A percentile compares a stretch with the other conserved stretches of the same genome.
Evolutionary conservation across 2,329 filamentous ascomycete genomes (phyloP).

Genomic region (Colletotrichum shisoi): DNA sequence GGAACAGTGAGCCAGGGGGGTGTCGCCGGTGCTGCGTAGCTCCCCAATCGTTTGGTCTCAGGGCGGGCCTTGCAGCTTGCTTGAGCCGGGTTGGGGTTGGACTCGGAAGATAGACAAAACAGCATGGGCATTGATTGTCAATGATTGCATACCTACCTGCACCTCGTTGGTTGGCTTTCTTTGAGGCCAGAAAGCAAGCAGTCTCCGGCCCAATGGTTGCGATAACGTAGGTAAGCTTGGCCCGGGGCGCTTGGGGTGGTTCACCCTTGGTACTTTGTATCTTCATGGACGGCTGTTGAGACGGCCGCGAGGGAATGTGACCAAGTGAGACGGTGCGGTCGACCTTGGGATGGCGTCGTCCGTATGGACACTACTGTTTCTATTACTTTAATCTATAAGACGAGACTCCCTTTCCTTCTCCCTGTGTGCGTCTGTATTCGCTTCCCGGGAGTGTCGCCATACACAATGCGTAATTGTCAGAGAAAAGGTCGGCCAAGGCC

Average conservation of each 20-base stretch:
- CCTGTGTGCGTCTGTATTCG: constrained; percentile 7
- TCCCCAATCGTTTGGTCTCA: constrained; percentile 32
- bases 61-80: constrained; percentile 21
- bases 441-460: background rate
- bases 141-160: background rate
- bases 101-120: background rate
- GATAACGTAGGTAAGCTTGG: constrained; percentile 30
- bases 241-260: background rate
- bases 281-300: background rate
- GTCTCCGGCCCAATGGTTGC: constrained; percentile 23
- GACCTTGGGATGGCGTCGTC: constrained; percentile 1
- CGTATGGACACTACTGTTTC: background rate
- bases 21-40: constrained; percentile 6
- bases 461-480: background rate
- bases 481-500: background rate
- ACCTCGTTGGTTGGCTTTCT: constrained; percentile 9
- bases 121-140: background rate
- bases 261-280: constrained; percentile 15
- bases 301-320: constrained; percentile 15
- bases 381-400: constrained; percentile 11
- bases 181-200: background rate
- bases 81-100: constrained; percentile 23
- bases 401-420: constrained; percentile 32
- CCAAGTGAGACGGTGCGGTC: constrained; percentile 15
- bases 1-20: constrained; percentile 31